Percentiles rank a stretch among this genome's conserved stretches.
These are phyloP conservation scores for Monosiga brevicollis DNA, from an alignment of 78 protist genomes.

Conservation along the genomic window DNA sequence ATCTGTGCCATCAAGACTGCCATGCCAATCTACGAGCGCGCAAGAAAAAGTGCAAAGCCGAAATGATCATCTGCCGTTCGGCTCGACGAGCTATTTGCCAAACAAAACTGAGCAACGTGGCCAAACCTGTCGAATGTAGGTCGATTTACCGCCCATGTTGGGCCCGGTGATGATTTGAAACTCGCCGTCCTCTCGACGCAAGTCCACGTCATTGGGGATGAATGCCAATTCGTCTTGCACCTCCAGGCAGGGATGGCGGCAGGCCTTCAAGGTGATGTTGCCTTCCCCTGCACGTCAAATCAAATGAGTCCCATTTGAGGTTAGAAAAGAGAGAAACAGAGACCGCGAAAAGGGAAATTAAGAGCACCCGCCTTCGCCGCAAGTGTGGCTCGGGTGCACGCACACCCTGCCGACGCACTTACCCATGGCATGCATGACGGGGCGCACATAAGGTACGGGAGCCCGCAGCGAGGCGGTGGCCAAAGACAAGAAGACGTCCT, in stretches of 20 bases:
- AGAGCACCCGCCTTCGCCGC: too few relatives aligned
- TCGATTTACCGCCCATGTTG: constrained; percentile 81
- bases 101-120: too few relatives aligned
- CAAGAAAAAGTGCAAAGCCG: not conserved
- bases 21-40: constrained; percentile 49
- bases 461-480: too few relatives aligned
- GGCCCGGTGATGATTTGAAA: constrained; percentile 85
- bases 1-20: constrained; percentile 89
- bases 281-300: not conserved
- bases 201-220: constrained; percentile 74
- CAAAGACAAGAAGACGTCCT: too few relatives aligned
- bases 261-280: constrained; percentile 29
- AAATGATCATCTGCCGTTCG: not conserved
- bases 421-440: not conserved
- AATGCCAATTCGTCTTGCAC: constrained; percentile 59
- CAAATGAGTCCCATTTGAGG: too few relatives aligned
- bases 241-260: constrained; percentile 91
- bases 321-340: too few relatives aligned
- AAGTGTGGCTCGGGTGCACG: too few relatives aligned
- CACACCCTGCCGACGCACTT: too few relatives aligned
- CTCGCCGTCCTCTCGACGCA: constrained; percentile 13
- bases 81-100: not conserved
- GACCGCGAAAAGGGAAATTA: not conserved
- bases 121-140: constrained; percentile 63
- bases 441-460: constrained; percentile 14